These are phyloP conservation scores for Aureobasidium sp. DNA, from an alignment of 2,329 filamentous ascomycete genomes.

Conservation along the genomic window DNA sequence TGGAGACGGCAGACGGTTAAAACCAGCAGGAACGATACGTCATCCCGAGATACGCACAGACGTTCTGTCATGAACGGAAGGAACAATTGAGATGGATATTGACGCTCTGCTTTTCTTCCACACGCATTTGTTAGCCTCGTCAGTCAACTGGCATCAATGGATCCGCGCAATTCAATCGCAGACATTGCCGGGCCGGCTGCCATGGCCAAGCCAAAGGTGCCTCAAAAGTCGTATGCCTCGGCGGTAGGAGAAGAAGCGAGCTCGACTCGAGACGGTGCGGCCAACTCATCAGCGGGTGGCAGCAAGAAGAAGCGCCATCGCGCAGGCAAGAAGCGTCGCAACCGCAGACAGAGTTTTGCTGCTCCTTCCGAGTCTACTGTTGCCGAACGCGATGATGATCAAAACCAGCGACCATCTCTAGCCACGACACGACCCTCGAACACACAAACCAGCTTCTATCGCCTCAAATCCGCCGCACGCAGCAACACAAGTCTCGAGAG, in stretches of 20 bases:
- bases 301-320: conserved; percentile 64
- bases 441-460: conserved; percentile 44
- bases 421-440: conserved; percentile 29
- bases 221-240: neutral
- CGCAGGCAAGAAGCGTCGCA: conserved; percentile 67
- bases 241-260: neutral
- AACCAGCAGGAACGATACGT: neutral
- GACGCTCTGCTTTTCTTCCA: neutral
- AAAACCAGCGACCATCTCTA: conserved; percentile 28
- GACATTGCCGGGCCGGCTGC: neutral
- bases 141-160: neutral
- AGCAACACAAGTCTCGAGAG: conserved; percentile 88
- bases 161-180: conserved; percentile 2
- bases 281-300: neutral
- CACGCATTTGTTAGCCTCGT: too few relatives aligned
- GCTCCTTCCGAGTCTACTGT: conserved; percentile 51
- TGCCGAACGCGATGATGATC: conserved; percentile 41
- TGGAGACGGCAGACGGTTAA: neutral
- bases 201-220: neutral
- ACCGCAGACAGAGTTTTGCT: conserved; percentile 74
- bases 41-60: neutral
- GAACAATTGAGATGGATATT: neutral
- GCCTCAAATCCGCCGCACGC: conserved; percentile 45
- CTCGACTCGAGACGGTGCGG: neutral
- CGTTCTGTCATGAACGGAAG: neutral